Evolutionary conservation across 352 stramenopile genomes (phyloP), one percentile per base, ranked within the genome.

Genomic region (Pythium dissimile): DNA sequence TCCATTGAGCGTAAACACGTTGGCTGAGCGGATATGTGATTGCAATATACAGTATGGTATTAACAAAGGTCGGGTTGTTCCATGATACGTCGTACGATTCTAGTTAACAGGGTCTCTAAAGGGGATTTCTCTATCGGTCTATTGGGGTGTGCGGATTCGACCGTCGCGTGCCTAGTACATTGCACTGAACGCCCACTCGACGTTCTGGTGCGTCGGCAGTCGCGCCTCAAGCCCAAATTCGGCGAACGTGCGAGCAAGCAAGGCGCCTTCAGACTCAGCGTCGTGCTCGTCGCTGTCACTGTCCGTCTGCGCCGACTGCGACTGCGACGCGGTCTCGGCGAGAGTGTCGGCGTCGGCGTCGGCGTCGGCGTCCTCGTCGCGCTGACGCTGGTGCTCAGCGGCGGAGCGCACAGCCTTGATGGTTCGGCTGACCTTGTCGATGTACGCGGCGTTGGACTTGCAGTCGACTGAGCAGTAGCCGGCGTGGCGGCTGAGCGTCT

Each of bases 391-490:
- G 44, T 84, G 73, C 50, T 89, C 62, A 24, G 84, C 77, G 7
- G 77, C 82, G 56, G 73, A 58, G 42, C 89, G 87, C 72, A 94
- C 82, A 16, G 80, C 81, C 53, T 75, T 75, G 64, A 92, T 92
- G 32, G 78, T 86, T 68, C 77, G 76, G 69, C 89, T 91, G 2
- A 94, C 81, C 65, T 92, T 88, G 41, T 84, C 72, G 23, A 94
- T 65, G 69, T 94, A 94, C 2, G 66, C 55, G 44, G 84, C 86
- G 71, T 94, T 94, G 32, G 83, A 92, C 72, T 94, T 92, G 78
- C 85, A 94, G 66, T 94, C 85, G 39, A 94, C 76, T 9, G 85
- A 94, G 74, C 85, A 94, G 54, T 81, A 93, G 68, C 80, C 80
- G 5, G 71, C 47, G 64, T 88, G 75, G 31, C 72, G 69, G 46